These are phyloP conservation scores for Potentilla sterilis DNA, from an alignment of 306 rosid species.

Conservation along the genomic window DNA sequence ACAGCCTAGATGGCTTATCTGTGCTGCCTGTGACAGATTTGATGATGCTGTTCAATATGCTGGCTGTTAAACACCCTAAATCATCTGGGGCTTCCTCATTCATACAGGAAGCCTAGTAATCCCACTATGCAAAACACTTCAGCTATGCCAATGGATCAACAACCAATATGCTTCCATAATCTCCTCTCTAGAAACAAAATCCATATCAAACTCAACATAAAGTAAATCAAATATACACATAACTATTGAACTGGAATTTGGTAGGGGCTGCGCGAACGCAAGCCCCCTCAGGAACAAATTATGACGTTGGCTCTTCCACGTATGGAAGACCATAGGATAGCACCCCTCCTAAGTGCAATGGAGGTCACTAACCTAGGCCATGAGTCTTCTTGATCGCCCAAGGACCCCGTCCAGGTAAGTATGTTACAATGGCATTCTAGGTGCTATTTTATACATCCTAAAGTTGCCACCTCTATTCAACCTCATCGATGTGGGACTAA, in stretches of 20 bases:
- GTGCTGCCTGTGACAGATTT: slow-evolving; percentile 45
- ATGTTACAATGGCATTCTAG: neutral
- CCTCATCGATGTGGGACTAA: neutral
- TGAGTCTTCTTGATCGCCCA: neutral
- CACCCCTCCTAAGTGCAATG: slow-evolving; percentile 2
- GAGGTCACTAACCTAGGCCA: slow-evolving; percentile 3
- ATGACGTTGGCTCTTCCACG: slow-evolving; percentile 11
- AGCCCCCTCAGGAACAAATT: neutral
- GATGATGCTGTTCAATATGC: slow-evolving; percentile 53
- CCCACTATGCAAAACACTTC: too few species aligned
- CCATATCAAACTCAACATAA: too few species aligned
- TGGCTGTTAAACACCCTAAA: slow-evolving; percentile 70
- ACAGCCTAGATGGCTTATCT: too few species aligned
- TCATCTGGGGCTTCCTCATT: too few species aligned
- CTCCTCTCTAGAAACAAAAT: too few species aligned
- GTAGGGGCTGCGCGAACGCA: slow-evolving; percentile 11
- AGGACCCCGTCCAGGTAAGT: slow-evolving; percentile 3
- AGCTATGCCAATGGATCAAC: too few species aligned
- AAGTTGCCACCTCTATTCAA: neutral
- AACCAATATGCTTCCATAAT: too few species aligned
- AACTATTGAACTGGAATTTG: too few species aligned
- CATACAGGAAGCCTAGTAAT: too few species aligned
- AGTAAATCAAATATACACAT: too few species aligned
- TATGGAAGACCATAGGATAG: neutral
- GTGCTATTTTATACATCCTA: neutral